These are phyloP conservation scores for Lathyrus oleraceus DNA, from an alignment of 306 rosid genomes.

Conservation along the genomic window DNA sequence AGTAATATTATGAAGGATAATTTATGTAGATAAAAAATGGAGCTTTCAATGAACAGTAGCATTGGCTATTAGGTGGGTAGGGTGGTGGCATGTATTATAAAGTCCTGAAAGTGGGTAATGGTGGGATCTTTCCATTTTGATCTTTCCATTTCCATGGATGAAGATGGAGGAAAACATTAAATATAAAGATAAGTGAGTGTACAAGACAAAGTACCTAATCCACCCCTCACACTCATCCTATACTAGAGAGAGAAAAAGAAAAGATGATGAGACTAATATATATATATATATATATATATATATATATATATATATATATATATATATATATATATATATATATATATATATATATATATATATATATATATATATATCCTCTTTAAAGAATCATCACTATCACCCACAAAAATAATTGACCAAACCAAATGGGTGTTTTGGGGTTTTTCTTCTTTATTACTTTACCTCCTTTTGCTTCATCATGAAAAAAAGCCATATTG, in stretches of 20 bases:
- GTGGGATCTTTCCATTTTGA: slow-evolving; percentile 49
- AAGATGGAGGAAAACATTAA: slow-evolving; percentile 38
- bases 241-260: slow-evolving; percentile 7
- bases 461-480: slow-evolving; percentile 37
- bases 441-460: slow-evolving; percentile 32
- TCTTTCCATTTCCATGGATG: slow-evolving; percentile 42
- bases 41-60: slow-evolving; percentile 39
- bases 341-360: no score
- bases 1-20: neutral
- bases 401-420: slow-evolving; percentile 18
- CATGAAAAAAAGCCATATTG: slow-evolving; percentile 44
- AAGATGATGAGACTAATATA: neutral
- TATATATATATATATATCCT: slow-evolving; percentile 8
- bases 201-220: slow-evolving; percentile 34
- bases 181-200: slow-evolving; percentile 14
- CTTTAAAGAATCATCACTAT: slow-evolving; percentile 16
- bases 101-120: slow-evolving; percentile 61
- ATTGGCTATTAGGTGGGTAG: slow-evolving; percentile 48
- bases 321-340: no score
- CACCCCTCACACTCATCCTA: slow-evolving; percentile 16
- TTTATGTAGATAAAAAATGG: neutral
- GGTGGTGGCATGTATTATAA: slow-evolving; percentile 40
- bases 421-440: neutral
- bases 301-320: no score
- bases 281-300: no score